A percentile compares a stretch with the other conserved stretches of the same genome.
These are phyloP conservation scores for Gossypium arboreum DNA, from an alignment of 345 rosid species.

Conservation along the genomic window DNA sequence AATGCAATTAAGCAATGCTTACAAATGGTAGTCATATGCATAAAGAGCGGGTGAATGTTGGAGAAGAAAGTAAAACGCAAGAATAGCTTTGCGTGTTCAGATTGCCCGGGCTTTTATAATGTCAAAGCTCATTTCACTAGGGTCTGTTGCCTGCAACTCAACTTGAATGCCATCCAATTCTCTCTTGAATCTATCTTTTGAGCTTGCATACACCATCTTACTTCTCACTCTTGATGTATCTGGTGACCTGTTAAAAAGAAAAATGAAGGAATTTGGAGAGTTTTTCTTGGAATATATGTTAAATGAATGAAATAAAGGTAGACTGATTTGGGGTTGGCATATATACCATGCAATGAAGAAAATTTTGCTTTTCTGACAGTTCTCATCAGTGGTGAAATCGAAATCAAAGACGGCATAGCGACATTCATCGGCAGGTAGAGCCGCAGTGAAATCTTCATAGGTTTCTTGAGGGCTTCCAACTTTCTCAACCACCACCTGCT, in stretches of 20 bases:
- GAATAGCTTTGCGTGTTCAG: constrained; percentile 25
- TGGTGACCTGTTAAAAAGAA: constrained; percentile 52
- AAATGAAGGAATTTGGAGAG: background rate
- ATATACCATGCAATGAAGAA: constrained; percentile 91
- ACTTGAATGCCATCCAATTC: constrained; percentile 90
- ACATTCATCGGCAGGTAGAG: constrained; percentile 82
- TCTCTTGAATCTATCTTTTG: constrained; percentile 95
- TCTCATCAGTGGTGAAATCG: constrained; percentile 75
- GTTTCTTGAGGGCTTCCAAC: constrained; percentile 64
- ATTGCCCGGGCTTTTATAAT: constrained; percentile 76
- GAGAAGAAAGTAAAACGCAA: background rate
- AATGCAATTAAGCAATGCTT: constrained; percentile 9
- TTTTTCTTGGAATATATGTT: background rate
- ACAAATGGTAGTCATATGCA: background rate
- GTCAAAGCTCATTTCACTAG: constrained; percentile 95
- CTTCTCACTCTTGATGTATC: constrained; percentile 74
- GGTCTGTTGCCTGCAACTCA: constrained; percentile 96
- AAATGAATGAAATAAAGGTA: background rate
- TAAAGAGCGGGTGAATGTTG: background rate
- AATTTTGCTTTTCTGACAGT: constrained; percentile 97
- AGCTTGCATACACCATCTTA: constrained; percentile 96
- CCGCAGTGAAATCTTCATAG: constrained; percentile 67
- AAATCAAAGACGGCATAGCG: constrained; percentile 94
- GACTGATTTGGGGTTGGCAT: background rate
- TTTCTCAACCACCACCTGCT: constrained; percentile 79